phyloP scores from a whole-genome alignment of 2,329 filamentous ascomycete species.

The Paraconiothyrium sp. region DNA sequence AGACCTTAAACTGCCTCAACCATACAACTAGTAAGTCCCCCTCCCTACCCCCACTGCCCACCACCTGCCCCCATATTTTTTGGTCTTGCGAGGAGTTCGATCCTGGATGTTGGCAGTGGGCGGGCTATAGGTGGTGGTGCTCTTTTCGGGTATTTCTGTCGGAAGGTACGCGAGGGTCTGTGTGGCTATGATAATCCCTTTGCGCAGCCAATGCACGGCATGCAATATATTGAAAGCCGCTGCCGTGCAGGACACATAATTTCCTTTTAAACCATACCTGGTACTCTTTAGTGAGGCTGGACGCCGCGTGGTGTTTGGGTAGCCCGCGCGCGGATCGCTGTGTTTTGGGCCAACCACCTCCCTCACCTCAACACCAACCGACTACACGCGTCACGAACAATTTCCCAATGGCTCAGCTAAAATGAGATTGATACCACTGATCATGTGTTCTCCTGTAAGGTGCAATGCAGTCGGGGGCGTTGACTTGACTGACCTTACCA shows the following conservation, averaged over 20 bases:
- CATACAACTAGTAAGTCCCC: background rate
- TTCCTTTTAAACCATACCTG: background rate
- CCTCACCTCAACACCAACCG: background rate
- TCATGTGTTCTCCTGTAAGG: background rate
- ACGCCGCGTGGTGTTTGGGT: background rate
- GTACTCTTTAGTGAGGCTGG: background rate
- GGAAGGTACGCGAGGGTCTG: background rate
- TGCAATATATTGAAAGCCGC: background rate
- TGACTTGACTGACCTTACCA: background rate
- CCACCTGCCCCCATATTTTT: background rate
- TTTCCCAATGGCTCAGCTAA: background rate
- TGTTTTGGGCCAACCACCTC: background rate
- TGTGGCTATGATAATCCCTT: background rate
- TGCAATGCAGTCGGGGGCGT: background rate
- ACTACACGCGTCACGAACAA: background rate
- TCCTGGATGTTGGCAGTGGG: background rate
- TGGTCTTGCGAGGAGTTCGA: background rate
- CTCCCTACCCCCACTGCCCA: background rate
- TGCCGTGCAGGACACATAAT: background rate
- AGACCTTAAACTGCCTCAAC: background rate
- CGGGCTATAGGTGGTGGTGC: background rate
- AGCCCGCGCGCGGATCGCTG: background rate
- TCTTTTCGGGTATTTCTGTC: background rate
- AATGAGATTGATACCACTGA: background rate
- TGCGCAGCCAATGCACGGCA: background rate